Evolutionary conservation across 176 grass and related monocot species (phyloP).

Genomic region (Oryza glaberrima): DNA sequence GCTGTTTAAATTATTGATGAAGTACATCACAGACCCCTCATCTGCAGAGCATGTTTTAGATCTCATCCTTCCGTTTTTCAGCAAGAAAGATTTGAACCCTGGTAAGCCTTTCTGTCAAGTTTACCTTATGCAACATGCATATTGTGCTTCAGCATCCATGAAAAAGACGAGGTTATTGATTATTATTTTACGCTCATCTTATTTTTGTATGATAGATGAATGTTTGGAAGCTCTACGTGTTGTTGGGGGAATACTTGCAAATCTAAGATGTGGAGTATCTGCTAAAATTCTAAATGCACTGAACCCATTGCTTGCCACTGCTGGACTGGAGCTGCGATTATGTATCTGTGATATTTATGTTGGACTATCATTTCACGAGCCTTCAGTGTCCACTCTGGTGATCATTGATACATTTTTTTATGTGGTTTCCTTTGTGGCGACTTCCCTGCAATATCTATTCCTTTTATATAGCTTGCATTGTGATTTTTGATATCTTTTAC

Average conservation of each 20-base stretch:
- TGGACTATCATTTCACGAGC: slow-evolving; percentile 59
- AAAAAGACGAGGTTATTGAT: background rate
- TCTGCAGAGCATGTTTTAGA: slow-evolving; percentile 63
- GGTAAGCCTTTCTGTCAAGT: slow-evolving; percentile 50
- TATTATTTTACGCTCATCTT: slow-evolving; percentile 3
- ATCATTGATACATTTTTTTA: slow-evolving; percentile 36
- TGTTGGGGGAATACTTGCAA: slow-evolving; percentile 66
- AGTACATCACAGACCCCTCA: slow-evolving; percentile 62
- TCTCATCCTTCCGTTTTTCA: slow-evolving; percentile 87
- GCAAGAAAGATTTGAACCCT: slow-evolving; percentile 66
- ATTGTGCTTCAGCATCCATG: slow-evolving; percentile 35
- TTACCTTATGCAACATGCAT: slow-evolving; percentile 12
- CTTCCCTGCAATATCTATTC: slow-evolving; percentile 16
- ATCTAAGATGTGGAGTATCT: slow-evolving; percentile 56
- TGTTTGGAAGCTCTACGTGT: slow-evolving; percentile 75
- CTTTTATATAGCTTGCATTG: slow-evolving; percentile 28
- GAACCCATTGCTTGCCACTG: slow-evolving; percentile 67
- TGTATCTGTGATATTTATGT: slow-evolving; percentile 84
- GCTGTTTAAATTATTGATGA: slow-evolving; percentile 83
- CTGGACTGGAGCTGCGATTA: slow-evolving; percentile 68
- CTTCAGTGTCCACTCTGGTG: slow-evolving; percentile 77
- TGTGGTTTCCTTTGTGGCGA: slow-evolving; percentile 16
- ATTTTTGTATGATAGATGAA: slow-evolving; percentile 62
- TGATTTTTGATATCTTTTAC: slow-evolving; percentile 31
- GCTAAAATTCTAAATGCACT: slow-evolving; percentile 73